Base-by-base conservation (phyloP, 371 early-diverging fungal species). In the Mucor saturninus region DNA sequence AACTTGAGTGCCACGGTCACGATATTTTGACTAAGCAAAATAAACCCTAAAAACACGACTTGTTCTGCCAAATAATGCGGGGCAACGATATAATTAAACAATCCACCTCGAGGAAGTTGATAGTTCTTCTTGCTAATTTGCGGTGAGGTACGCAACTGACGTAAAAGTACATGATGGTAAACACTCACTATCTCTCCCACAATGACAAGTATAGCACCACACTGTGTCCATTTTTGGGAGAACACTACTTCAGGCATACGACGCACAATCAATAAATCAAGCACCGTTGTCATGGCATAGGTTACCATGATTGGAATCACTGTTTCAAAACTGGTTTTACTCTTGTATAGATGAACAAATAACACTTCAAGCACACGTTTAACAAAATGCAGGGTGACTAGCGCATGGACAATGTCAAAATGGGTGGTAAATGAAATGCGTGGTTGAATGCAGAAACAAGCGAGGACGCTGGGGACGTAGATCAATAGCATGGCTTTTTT, bases 1-100 rank as follows among this genome's bases (percentile, higher is more conserved):
- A 58, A 29, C 26, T 63, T 65, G 11, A 73, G 32, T 2, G 56
- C 15, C 3, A 69, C 10, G 5, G 69, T 60, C 2, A 65, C 73
- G 4, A 67, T 28, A 40, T 73, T 73, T 54, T 73, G 73, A 50
- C 69, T 66, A 15, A 64, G 15, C 31, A 68, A 28, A 4, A 73
- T 64, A 46, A 73, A 42, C 3, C 73, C 73, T 11, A 66, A 9
- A 45, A 54, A 73, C 2, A 60, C 56, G 8, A 73, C 21, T 56
- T 73, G 73, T 54, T 73, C 73, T 6, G 61, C 48, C 3, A 46
- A 38, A 46, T 73, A 73, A 51, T 73, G 73, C 28, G 73, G 73
- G 32, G 64, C 61, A 30, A 69, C 46, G 11, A 38, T 38, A 42
- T 60, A 66, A 11, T 69, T 28, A 32, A 73, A 73, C 10, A 73